These are phyloP conservation scores for Centella asiatica DNA, from an alignment of 129 eudicot species.

Conservation along the genomic window DNA sequence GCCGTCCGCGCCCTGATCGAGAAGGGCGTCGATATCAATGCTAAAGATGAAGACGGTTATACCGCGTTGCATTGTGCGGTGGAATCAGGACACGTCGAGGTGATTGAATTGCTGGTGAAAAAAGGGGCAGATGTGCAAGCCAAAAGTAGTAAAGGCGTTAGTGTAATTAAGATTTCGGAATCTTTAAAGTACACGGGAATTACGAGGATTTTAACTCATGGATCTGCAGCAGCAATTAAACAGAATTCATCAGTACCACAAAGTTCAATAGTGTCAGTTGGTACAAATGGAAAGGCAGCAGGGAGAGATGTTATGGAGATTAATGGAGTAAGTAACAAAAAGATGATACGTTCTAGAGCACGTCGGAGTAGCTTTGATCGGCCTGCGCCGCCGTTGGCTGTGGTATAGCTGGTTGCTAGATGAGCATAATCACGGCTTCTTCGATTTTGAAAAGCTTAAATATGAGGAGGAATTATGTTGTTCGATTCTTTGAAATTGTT, in stretches of 20 bases:
- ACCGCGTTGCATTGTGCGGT: constrained; percentile 75
- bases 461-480: too few species aligned
- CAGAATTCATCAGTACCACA: constrained; percentile 11
- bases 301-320: constrained; percentile 25
- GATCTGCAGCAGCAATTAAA: constrained; percentile 41
- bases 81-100: constrained; percentile 65
- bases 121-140: constrained; percentile 65
- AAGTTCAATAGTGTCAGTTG: constrained; percentile 11
- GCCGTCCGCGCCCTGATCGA: constrained; percentile 43
- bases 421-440: too few species aligned
- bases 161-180: constrained; percentile 58
- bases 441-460: too few species aligned
- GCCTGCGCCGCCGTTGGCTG: not conserved
- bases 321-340: constrained; percentile 24
- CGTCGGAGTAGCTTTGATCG: not conserved
- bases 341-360: constrained; percentile 18
- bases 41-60: constrained; percentile 66
- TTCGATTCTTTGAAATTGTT: too few species aligned
- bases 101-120: constrained; percentile 57
- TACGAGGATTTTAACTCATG: constrained; percentile 39
- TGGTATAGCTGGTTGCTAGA: not conserved
- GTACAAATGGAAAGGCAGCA: constrained; percentile 19
- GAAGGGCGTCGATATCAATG: constrained; percentile 44
- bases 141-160: constrained; percentile 58
- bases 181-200: constrained; percentile 59